Evolutionary conservation across 2,329 filamentous ascomycete species (phyloP), one percentile per base, ranked within the genome.

Genomic region (Paraconiothyrium sp.): DNA sequence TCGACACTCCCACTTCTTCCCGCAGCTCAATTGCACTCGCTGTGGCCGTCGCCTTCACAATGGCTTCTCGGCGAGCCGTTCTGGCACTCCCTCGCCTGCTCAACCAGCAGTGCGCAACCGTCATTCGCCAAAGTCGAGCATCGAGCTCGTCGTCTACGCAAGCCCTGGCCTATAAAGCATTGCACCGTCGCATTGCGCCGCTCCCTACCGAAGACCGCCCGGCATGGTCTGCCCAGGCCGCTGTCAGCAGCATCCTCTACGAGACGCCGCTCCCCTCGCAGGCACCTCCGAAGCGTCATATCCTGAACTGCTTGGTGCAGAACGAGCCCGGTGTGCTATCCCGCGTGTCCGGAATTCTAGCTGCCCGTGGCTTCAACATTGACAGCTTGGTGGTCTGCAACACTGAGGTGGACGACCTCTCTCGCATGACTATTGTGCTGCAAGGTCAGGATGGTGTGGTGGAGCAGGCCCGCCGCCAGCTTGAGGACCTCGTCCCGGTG

Each of bases 291-390:
- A 98, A 97, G 84, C 90, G 94, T 58, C 95, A 99, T 82, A 88
- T 99, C 76, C 90, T 99, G 81, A 99, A 99, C 84, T 99, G 95
- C 79, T 88, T 99, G 64, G 95, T 99, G 63, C 95, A 99, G 82
- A 99, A 99, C 83, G 95, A 99, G 84, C 95, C 95, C 13, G 95
- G 95, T 83, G 95, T 99, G 60, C 85, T 99, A 61, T 98, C 94
- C 56, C 93, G 95, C 63, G 92, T 99, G 10, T 98, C 95, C 0
- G 95, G 95, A 58, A 98, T 99, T 76, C 85, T 99, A 37, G 95
- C 95, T 13, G 95, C 95, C 47, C 89, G 95, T 61, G 95, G 95
- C 68, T 99, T 99, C 89, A 99, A 99, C 84, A 99, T 99, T 75
- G 95, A 99, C 86, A 97, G 92, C 58, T 85, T 99, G 66, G 95